Evolutionary conservation across 768 basidiomycete genomes (phyloP), one percentile per base, ranked within the genome.

Genomic region (Termitomyces sp.): DNA sequence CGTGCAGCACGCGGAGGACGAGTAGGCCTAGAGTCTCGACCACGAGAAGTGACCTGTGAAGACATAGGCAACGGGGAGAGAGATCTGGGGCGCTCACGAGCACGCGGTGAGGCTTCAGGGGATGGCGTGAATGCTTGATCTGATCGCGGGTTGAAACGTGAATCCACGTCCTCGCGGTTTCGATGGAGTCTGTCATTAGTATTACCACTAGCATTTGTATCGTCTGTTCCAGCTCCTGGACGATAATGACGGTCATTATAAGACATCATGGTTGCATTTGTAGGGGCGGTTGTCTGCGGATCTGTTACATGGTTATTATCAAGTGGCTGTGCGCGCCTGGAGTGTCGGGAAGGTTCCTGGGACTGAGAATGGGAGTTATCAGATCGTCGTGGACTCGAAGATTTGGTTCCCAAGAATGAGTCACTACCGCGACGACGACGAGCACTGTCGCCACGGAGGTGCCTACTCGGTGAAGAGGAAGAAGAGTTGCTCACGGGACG

Each of bases 161-260:
- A 42, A 56, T 63, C 61, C 29, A 62, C 41, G 16, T 43, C 37
- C 24, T 58, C 62, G 46, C 58, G 54, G 24, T 55, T 52, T 14
- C 67, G 58, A 29, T 65, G 63, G 26, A 58, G 64, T 62, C 70
- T 70, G 31, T 62, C 61, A 57, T 70, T 67, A 46, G 64, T 54
- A 53, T 37, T 37, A 51, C 36, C 66, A 59, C 61, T 51, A 54
- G 57, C 57, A 52, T 59, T 36, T 53, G 58, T 22, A 42, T 55
- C 46, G 42, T 63, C 66, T 13, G 63, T 60, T 26, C 65, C 74
- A 24, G 26, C 46, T 22, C 67, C 74, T 34, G 86, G 85, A 48
- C 85, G 81, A 67, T 88, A 88, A 67, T 87, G 84, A 29, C 87
- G 80, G 67, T 87, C 87, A 56, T 79, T 73, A 55, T 79, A 83